These are phyloP conservation scores for Thyridium curvatum DNA, from an alignment of 2,329 filamentous ascomycete species.

Conservation along the genomic window DNA sequence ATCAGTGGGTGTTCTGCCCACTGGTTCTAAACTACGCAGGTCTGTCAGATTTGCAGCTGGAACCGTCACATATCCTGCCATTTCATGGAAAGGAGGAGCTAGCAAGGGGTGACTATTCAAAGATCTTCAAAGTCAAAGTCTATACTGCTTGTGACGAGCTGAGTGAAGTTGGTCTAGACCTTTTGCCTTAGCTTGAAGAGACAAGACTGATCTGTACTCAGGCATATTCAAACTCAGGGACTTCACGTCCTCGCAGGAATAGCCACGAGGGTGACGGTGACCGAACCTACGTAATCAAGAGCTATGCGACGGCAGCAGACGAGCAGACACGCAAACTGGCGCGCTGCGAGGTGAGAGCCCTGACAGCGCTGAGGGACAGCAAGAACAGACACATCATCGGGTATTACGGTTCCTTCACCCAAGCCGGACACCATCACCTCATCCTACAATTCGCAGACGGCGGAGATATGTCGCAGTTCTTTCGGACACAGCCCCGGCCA, in stretches of 20 bases:
- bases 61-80: background rate
- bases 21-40: background rate
- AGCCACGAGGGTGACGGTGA: background rate
- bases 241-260: no score
- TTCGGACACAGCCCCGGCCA: background rate
- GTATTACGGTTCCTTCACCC: background rate
- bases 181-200: background rate
- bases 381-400: constrained; percentile 1
- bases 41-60: background rate
- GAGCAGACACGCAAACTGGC: background rate
- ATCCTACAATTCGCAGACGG: background rate
- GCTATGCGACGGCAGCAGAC: constrained; percentile 4
- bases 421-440: background rate
- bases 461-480: background rate
- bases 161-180: background rate
- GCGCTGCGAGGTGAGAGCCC: background rate
- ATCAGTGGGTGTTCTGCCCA: constrained; percentile 9
- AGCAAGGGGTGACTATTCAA: background rate
- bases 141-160: no score
- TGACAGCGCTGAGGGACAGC: background rate
- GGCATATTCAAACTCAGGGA: no score
- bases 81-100: background rate
- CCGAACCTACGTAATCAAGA: constrained; percentile 8
- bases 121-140: no score
- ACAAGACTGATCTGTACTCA: background rate